A percentile compares a stretch with the other conserved stretches of the same genome.
phyloP scores from a whole-genome alignment of 2,329 filamentous ascomycete species.

The Massarina eburnea region DNA sequence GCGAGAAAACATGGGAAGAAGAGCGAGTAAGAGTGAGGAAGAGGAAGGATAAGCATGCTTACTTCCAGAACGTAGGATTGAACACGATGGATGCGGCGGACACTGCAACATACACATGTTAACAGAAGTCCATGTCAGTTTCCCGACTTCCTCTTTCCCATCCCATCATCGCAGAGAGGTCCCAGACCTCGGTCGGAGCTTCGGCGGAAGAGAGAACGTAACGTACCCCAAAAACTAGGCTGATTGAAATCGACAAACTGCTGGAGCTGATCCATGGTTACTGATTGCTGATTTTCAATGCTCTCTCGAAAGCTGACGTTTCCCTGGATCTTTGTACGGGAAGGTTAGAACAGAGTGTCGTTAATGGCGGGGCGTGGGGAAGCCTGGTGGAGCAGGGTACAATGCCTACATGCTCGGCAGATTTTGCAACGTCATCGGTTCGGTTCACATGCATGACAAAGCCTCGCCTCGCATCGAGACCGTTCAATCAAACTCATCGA shows the following conservation, averaged over 20 bases:
- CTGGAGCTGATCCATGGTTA: too few species aligned
- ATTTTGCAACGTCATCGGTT: not conserved
- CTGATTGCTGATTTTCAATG: too few species aligned
- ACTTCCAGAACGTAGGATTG: slow-evolving; percentile 99
- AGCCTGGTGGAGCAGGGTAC: slow-evolving; percentile 5
- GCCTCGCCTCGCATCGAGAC: too few species aligned
- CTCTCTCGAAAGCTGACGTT: too few species aligned
- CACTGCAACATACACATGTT: too few species aligned
- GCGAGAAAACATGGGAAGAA: too few species aligned
- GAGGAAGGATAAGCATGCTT: slow-evolving; percentile 30
- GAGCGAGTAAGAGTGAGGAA: too few species aligned
- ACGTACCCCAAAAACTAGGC: slow-evolving; percentile 52
- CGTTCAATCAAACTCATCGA: too few species aligned
- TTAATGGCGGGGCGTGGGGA: not conserved
- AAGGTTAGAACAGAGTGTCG: too few species aligned
- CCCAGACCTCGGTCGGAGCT: not conserved
- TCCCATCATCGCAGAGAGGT: slow-evolving; percentile 1
- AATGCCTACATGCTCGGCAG: not conserved
- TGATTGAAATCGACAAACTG: slow-evolving; percentile 50
- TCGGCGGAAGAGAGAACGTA: not conserved
- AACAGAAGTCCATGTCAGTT: too few species aligned
- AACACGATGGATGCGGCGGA: slow-evolving; percentile 82
- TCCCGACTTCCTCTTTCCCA: too few species aligned
- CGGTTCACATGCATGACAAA: not conserved
- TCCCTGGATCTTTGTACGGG: too few species aligned